Base-by-base conservation (phyloP, 257 asterid species). In the Nicotiana otophora region DNA sequence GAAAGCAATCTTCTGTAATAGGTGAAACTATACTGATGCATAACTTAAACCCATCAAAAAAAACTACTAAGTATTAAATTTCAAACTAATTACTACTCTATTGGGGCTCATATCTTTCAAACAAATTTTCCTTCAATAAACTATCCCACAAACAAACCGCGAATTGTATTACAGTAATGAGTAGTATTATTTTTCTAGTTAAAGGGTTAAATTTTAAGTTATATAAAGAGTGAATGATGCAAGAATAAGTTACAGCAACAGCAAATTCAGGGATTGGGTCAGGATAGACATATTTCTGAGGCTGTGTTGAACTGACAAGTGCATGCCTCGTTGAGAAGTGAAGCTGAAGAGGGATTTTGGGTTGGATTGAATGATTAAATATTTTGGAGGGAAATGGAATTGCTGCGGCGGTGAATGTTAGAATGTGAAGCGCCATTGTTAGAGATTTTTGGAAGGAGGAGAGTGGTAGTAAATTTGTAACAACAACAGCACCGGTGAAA, bases 261-360 rank as follows among this genome's bases (percentile, higher is more conserved):
- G 93, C 94, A 62, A 93, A 93, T 81, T 92, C 88, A 70, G 95
- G 93, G 81, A 82, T 82, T 16, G 97, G 93, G 78, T 91, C 91
- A 55, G 93, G 97, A 72, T 93, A 92, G 7, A 87, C 87, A 84
- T 86, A 84, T 67, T 85, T 87, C 79, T 81, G 89, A 67, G 88
- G 76, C 54, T 87, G 88, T 51, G 53, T 80, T 72, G 94, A 90
- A 48, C 81, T 84, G 17, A 23, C 26, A 23, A 23, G 26, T 23
- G 26, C 26, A 23, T 23, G 31, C 75, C 51, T 87, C 60, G 57
- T 85, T 46, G 84, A 16, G 39, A 61, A 4, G 33, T 77, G 82
- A 19, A 48, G 61, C 2, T 19, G 62, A 5, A 55, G 36, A 14
- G 54, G 66, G 7, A 20, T 53, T 17, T 57, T 12, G 88, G 83